Conservation (phyloP, 345 rosid genomes). For the Syzygium grande region DNA sequence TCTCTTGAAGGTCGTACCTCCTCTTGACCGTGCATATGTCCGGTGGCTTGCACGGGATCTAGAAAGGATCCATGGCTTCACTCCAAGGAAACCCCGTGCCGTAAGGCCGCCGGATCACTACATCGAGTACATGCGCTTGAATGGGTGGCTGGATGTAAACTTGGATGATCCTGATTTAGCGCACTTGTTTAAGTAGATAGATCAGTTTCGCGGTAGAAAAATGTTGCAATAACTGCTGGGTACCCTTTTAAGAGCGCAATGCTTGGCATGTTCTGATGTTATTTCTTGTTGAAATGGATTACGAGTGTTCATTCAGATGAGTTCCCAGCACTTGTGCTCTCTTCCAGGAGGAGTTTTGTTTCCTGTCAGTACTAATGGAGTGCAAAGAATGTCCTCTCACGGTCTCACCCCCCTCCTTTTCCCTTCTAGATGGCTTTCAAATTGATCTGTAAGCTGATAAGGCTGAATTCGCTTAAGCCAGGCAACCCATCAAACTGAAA, state of each 20-base stretch:
- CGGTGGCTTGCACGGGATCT: constrained; percentile 81
- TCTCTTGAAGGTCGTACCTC: constrained; percentile 51
- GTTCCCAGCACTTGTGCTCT: background rate
- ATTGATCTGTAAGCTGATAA: background rate
- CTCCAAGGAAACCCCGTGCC: constrained; percentile 30
- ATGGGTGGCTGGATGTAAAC: constrained; percentile 62
- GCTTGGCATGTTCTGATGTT: background rate
- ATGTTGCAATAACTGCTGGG: background rate
- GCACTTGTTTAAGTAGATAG: constrained; percentile 43
- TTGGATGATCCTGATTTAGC: constrained; percentile 73
- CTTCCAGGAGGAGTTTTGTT: background rate
- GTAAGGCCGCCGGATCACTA: constrained; percentile 70
- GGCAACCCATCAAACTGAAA: background rate
- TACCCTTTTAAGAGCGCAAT: background rate
- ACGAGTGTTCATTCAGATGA: background rate
- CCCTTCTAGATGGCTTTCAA: background rate
- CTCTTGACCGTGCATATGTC: constrained; percentile 46
- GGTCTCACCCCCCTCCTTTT: background rate
- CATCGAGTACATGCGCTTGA: constrained; percentile 48
- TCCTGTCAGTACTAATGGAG: background rate
- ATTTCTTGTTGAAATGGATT: background rate
- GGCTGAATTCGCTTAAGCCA: background rate
- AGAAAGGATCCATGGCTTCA: constrained; percentile 54
- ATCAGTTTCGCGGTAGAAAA: background rate
- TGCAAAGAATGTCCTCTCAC: background rate